Evolutionary conservation across 2,329 filamentous ascomycete species (phyloP).

Genomic region (Tolypocladium tropicale): DNA sequence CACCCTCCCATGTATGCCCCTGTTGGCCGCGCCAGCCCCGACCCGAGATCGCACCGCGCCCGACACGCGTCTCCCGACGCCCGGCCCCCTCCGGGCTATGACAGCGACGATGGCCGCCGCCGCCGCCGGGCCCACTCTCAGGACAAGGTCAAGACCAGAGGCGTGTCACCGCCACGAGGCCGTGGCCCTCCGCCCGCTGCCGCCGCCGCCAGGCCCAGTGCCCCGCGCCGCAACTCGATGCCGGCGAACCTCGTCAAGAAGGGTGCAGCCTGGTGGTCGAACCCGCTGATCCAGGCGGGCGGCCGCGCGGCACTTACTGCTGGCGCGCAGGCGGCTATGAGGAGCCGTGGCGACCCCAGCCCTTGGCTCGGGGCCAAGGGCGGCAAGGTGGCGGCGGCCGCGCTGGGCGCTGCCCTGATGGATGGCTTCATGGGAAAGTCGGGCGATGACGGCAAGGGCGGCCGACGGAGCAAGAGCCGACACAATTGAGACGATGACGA

Average conservation of each 20-base stretch:
- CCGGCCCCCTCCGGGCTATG: constrained; percentile 5
- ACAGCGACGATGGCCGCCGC: constrained; percentile 9
- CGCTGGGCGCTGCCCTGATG: constrained; percentile 36
- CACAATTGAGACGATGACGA: background rate
- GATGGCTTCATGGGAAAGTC: constrained; percentile 31
- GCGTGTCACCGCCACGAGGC: constrained; percentile 11
- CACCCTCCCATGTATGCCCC: constrained; percentile 1
- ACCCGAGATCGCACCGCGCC: background rate
- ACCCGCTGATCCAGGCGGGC: constrained; percentile 27
- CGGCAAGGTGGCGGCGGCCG: constrained; percentile 36
- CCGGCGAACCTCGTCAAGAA: constrained; percentile 14
- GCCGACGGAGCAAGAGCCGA: background rate
- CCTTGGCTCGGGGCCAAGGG: constrained; percentile 39
- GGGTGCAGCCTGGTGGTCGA: constrained; percentile 23
- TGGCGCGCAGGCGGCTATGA: constrained; percentile 37
- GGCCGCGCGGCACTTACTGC: constrained; percentile 36
- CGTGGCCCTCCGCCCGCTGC: constrained; percentile 11
- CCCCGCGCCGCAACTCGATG: constrained; percentile 21
- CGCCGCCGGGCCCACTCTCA: constrained; percentile 13
- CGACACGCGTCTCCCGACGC: constrained; percentile 4
- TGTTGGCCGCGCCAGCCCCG: background rate
- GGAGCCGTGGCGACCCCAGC: constrained; percentile 32
- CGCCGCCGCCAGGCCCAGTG: constrained; percentile 6
- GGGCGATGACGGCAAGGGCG: background rate
- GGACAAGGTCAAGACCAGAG: constrained; percentile 9